phyloP scores from a whole-genome alignment of 2,329 filamentous ascomycete species.

The Delphinella strobiligena region DNA sequence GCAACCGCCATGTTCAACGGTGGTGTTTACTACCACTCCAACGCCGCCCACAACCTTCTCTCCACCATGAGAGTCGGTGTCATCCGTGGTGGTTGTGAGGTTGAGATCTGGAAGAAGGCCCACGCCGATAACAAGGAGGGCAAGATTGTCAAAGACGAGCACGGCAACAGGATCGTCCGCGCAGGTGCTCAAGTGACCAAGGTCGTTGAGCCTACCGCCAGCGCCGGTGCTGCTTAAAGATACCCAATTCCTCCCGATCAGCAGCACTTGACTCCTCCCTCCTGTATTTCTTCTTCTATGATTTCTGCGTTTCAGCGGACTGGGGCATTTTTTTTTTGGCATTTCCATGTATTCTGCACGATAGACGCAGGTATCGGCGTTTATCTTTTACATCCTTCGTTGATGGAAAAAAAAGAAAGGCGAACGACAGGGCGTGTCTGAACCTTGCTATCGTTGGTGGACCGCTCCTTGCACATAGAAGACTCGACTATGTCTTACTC shows the following conservation, averaged over 20 bases:
- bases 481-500: slow-evolving; percentile 7
- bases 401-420: neutral
- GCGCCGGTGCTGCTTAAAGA: slow-evolving; percentile 65
- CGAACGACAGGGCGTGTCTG: neutral
- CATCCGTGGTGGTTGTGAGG: slow-evolving; percentile 74
- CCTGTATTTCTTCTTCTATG: slow-evolving; percentile 3
- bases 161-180: slow-evolving; percentile 71
- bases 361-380: no score
- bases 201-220: slow-evolving; percentile 65
- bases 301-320: neutral
- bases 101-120: slow-evolving; percentile 85
- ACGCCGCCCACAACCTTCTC: slow-evolving; percentile 78
- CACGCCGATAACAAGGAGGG: slow-evolving; percentile 77
- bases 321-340: neutral
- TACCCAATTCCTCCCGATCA: slow-evolving; percentile 3
- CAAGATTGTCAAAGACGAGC: slow-evolving; percentile 65
- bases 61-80: slow-evolving; percentile 83
- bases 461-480: slow-evolving; percentile 6
- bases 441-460: neutral
- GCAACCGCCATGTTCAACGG: slow-evolving; percentile 87
- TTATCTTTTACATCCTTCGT: neutral
- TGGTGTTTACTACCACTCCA: slow-evolving; percentile 80
- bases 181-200: slow-evolving; percentile 80
- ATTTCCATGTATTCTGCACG: neutral
- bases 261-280: slow-evolving; percentile 2